These are phyloP conservation scores for Ascobolus immersus DNA, from an alignment of 495 filamentous ascomycete species.

Conservation along the genomic window DNA sequence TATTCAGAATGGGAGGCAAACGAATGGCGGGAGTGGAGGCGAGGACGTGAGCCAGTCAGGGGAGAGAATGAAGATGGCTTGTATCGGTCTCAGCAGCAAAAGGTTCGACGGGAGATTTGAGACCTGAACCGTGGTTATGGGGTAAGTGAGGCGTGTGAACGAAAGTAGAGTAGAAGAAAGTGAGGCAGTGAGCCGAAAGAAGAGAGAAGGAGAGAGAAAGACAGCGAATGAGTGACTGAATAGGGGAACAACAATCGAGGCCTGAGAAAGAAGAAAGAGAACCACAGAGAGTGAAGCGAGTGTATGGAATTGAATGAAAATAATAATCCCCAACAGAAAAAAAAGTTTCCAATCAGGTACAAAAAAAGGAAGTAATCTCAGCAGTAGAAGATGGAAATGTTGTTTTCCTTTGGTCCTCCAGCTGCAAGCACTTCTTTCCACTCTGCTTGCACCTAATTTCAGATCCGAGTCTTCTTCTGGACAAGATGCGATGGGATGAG, in stretches of 20 bases:
- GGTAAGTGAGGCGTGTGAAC: no score
- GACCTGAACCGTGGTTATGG: no score
- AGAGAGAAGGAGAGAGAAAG: conserved; percentile 7
- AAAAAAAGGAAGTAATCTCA: neutral
- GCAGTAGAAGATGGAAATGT: conserved; percentile 1
- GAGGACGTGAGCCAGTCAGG: no score
- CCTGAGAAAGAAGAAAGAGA: conserved; percentile 4
- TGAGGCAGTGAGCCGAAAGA: no score
- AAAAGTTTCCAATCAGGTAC: neutral
- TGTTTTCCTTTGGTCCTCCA: conserved; percentile 6
- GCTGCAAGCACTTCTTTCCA: neutral
- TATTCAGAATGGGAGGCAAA: no score
- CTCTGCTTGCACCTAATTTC: neutral
- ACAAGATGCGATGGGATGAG: no score
- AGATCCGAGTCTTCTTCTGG: no score
- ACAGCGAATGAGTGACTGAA: neutral
- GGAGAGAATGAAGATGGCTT: no score
- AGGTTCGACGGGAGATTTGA: no score
- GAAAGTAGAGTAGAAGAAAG: no score
- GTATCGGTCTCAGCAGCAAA: no score
- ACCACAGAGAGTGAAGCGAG: conserved; percentile 7
- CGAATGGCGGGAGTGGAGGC: no score
- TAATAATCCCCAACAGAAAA: neutral
- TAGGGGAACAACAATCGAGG: neutral
- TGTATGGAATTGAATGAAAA: neutral